Base-by-base conservation (phyloP, 2,329 filamentous ascomycete species). In the Aureobasidium sp. region DNA sequence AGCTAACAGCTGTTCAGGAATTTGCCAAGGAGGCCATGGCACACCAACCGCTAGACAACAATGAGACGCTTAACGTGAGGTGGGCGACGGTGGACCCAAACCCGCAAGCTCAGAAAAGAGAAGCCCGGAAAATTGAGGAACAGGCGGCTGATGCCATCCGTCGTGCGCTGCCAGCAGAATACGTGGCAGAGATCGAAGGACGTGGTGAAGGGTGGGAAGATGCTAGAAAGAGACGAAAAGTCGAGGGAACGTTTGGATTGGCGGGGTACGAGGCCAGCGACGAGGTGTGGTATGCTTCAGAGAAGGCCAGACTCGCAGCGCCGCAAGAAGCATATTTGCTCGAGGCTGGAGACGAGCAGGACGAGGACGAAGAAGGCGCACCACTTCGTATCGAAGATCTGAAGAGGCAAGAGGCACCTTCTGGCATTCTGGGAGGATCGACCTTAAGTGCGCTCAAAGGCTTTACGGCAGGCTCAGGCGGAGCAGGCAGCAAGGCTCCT, bases 71-170 rank as follows among this genome's bases (percentile, higher is more conserved):
- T 22, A 98, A 98, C 68, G 90, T 98, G 42, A 80, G 94, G 58
- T 98, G 93, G 93, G 93, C 93, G 37, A 98, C 93, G 0, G 86
- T 89, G 6, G 93, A 98, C 66, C 93, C 93, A 1, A 98, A 98
- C 61, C 93, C 93, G 0, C 84, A 93, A 75, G 90, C 91, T 2
- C 89, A 95, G 68, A 94, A 94, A 59, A 80, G 94, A 56, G 93
- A 98, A 70, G 91, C 86, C 2, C 79, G 86, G 34, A 79, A 85
- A 35, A 85, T 98, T 56, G 93, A 98, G 66, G 93, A 98, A 66
- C 93, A 98, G 68, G 93, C 93, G 2, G 93, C 93, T 0, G 93
- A 96, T 63, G 94, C 93, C 1, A 89, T 98, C 54, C 77, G 93
- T 16, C 79, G 86, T 59, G 91, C 93, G 0, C 74, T 98, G 4